phyloP scores from a whole-genome alignment of 2,329 filamentous ascomycete genomes.

The Ophiostoma pallidulum region DNA sequence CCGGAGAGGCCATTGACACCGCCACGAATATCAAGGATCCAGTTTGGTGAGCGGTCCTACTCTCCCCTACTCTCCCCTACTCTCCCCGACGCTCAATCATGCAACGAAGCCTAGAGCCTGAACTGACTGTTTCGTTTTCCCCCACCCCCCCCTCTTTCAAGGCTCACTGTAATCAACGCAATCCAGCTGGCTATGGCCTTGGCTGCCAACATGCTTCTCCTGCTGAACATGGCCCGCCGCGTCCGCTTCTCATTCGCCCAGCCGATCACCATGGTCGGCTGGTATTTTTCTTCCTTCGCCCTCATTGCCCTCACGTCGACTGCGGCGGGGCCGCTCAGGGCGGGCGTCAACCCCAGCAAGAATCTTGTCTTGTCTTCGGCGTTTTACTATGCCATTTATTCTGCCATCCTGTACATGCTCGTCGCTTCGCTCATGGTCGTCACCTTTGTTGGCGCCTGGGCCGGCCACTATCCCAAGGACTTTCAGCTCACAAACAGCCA shows the following conservation, averaged over 20 bases:
- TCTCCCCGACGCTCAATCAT: background rate
- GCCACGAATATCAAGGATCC: slow-evolving; percentile 56
- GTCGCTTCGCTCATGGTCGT: slow-evolving; percentile 66
- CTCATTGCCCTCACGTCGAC: slow-evolving; percentile 59
- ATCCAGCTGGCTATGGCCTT: slow-evolving; percentile 68
- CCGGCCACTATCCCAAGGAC: slow-evolving; percentile 62
- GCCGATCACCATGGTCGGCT: slow-evolving; percentile 73
- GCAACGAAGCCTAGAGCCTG: no score
- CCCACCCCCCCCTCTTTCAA: no score
- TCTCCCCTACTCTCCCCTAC: background rate
- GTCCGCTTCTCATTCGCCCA: slow-evolving; percentile 75
- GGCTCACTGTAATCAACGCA: slow-evolving; percentile 65
- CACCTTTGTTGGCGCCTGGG: slow-evolving; percentile 68
- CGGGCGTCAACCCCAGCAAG: slow-evolving; percentile 26
- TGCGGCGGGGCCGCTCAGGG: slow-evolving; percentile 46
- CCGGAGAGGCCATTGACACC: slow-evolving; percentile 36
- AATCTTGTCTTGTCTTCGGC: slow-evolving; percentile 66
- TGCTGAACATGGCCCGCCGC: slow-evolving; percentile 77
- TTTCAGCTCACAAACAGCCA: slow-evolving; percentile 73
- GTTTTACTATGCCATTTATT: slow-evolving; percentile 78
- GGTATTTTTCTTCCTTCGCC: slow-evolving; percentile 58
- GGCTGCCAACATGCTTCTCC: slow-evolving; percentile 67
- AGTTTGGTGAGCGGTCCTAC: slow-evolving; percentile 43
- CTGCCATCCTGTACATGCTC: slow-evolving; percentile 69
- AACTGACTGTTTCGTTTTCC: no score